Conservation (phyloP, 257 asterid species). For the Mitragyna speciosa region DNA sequence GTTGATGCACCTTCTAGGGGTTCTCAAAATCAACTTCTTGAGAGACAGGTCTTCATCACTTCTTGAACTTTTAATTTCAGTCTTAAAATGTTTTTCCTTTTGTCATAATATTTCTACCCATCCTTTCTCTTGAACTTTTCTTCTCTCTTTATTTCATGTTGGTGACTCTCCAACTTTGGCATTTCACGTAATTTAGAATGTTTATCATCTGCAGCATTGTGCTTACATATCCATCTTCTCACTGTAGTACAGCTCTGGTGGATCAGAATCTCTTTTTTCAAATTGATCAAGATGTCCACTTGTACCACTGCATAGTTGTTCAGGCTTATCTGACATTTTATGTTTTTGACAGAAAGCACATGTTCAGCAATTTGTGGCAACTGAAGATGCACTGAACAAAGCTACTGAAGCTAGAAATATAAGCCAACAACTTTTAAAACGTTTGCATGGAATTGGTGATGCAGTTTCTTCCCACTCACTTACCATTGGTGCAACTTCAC, state of each 20-base stretch:
- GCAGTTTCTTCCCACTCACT: conserved; percentile 68
- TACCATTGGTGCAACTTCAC: conserved; percentile 61
- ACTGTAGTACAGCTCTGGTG: background rate
- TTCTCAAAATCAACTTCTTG: conserved; percentile 92
- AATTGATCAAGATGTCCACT: background rate
- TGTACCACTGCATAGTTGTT: conserved; percentile 4
- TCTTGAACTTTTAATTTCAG: conserved; percentile 13
- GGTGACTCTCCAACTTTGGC: background rate
- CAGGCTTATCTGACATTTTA: background rate
- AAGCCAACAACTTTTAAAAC: conserved; percentile 77
- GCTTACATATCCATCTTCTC: background rate
- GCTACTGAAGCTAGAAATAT: conserved; percentile 92
- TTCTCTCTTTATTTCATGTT: background rate
- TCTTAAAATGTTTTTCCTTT: background rate
- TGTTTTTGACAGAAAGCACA: conserved; percentile 77
- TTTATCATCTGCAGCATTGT: background rate
- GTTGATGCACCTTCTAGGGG: conserved; percentile 82
- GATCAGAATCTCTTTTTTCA: background rate
- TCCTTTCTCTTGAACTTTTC: background rate
- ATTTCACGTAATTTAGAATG: background rate
- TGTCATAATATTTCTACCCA: background rate
- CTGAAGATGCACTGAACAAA: conserved; percentile 96
- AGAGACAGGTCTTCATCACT: conserved; percentile 70
- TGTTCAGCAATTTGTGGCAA: conserved; percentile 94
- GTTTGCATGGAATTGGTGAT: conserved; percentile 83